A percentile compares a stretch with the other conserved stretches of the same genome.
These are phyloP conservation scores for Rutstroemia sp. DNA, from an alignment of 2,329 filamentous ascomycete species.

Conservation along the genomic window DNA sequence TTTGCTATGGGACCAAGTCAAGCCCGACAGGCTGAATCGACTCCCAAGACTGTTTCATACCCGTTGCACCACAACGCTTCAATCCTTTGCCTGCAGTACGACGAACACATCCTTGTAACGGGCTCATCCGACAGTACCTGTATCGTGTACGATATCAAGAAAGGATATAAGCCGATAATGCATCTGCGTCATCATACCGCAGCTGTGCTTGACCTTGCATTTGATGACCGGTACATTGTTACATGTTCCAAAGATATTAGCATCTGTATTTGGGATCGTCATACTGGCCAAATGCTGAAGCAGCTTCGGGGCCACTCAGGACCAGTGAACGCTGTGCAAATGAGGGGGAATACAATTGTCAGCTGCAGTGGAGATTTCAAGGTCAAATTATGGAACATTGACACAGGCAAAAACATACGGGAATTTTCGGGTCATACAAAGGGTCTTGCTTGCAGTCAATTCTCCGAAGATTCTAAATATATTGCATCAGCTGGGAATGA, in stretches of 20 bases:
- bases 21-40: conserved; percentile 36
- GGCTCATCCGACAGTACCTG: conserved; percentile 89
- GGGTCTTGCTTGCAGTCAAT: conserved; percentile 91
- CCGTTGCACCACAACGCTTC: conserved; percentile 76
- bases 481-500: conserved; percentile 95
- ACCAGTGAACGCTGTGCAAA: conserved; percentile 92
- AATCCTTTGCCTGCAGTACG: conserved; percentile 91
- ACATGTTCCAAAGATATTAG: conserved; percentile 94
- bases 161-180: conserved; percentile 70
- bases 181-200: conserved; percentile 74
- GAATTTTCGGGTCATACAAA: conserved; percentile 88
- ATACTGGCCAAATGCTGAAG: conserved; percentile 67
- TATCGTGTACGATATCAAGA: conserved; percentile 81
- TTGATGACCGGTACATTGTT: conserved; percentile 86
- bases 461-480: conserved; percentile 88
- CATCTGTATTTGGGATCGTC: conserved; percentile 90
- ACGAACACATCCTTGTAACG: conserved; percentile 86
- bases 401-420: conserved; percentile 79
- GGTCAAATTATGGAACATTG: conserved; percentile 93
- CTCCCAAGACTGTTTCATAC: conserved; percentile 50
- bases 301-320: conserved; percentile 80
- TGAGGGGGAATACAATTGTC: conserved; percentile 86
- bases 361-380: conserved; percentile 90
- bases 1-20: conserved; percentile 42
- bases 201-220: conserved; percentile 88